These are phyloP conservation scores for Tuber melanosporum DNA, from an alignment of 495 filamentous ascomycete genomes.

Conservation along the genomic window DNA sequence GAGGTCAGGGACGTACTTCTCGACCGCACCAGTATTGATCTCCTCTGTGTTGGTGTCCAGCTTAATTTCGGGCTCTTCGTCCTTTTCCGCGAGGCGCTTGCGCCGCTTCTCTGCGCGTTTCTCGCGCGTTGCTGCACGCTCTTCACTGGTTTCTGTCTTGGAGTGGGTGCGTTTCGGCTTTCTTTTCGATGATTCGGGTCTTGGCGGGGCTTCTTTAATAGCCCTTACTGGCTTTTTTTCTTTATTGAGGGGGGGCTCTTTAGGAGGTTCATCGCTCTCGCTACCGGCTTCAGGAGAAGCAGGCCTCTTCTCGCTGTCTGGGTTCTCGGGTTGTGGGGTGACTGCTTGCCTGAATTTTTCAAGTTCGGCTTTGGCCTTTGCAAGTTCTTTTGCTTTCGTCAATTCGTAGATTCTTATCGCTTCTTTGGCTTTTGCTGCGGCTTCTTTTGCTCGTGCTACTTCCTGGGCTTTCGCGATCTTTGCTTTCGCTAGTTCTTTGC, in stretches of 20 bases:
- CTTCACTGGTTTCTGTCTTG: conserved; percentile 1
- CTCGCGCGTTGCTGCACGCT: background rate
- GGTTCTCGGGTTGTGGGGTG: background rate
- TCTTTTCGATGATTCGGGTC: background rate
- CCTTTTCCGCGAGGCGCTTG: background rate
- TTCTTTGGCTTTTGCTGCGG: conserved; percentile 15
- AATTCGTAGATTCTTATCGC: conserved; percentile 4
- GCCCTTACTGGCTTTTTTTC: conserved; percentile 1
- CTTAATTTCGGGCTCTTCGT: background rate
- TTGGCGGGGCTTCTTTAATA: background rate
- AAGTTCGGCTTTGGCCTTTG: background rate
- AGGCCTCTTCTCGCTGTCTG: conserved; percentile 10
- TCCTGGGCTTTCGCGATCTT: conserved; percentile 1
- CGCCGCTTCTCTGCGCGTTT: background rate
- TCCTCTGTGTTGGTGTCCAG: background rate
- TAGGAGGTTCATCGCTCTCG: conserved; percentile 8
- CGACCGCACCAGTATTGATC: background rate
- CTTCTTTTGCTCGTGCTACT: conserved; percentile 12
- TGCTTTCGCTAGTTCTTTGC: background rate
- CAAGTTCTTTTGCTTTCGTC: background rate
- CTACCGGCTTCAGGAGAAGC: conserved; percentile 7
- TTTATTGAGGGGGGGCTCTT: conserved; percentile 6
- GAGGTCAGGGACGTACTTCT: background rate
- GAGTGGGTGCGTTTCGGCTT: background rate
- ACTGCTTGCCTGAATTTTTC: background rate